Evolutionary conservation across 108 stramenopile genomes (phyloP).

Genomic region (Pseudonitzschia delicatissima): DNA sequence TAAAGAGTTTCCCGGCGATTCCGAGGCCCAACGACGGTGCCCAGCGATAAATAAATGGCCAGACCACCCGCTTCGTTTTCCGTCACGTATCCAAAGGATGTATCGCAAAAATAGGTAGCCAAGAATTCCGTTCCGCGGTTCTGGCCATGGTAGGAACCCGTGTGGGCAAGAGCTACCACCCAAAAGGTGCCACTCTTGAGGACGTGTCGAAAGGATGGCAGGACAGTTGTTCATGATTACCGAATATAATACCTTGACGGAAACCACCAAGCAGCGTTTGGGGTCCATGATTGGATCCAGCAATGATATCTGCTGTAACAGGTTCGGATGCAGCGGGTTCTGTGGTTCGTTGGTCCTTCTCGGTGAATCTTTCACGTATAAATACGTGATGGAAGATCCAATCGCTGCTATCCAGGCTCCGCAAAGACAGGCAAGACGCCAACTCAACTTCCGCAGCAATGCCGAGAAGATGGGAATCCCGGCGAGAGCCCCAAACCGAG

Average conservation of each 20-base stretch:
- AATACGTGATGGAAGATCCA: conserved; percentile 47
- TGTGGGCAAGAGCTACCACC: conserved; percentile 75
- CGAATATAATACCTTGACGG: conserved; percentile 13
- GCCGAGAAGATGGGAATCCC: conserved; percentile 60
- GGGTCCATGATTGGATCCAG: conserved; percentile 3
- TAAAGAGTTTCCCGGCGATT: conserved; percentile 64
- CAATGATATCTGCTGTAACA: conserved; percentile 10
- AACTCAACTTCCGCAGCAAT: conserved; percentile 48
- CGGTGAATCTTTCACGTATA: conserved; percentile 64
- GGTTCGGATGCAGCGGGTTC: conserved; percentile 57
- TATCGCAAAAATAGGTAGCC: conserved; percentile 70
- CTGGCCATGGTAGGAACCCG: conserved; percentile 68
- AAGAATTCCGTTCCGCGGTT: conserved; percentile 67
- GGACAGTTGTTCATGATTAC: conserved; percentile 31
- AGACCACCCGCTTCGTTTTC: conserved; percentile 58
- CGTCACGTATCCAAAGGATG: conserved; percentile 54
- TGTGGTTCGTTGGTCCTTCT: conserved; percentile 61
- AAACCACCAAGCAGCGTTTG: conserved; percentile 1
- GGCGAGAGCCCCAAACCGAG: conserved; percentile 64
- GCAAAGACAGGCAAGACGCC: conserved; percentile 57
- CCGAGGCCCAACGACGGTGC: conserved; percentile 63
- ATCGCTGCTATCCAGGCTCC: conserved; percentile 54
- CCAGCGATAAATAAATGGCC: conserved; percentile 65
- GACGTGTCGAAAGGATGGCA: conserved; percentile 62
- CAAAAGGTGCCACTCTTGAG: conserved; percentile 70